Evolutionary conservation across 441 rosid genomes (phyloP).

Genomic region (Lepidium campestre): DNA sequence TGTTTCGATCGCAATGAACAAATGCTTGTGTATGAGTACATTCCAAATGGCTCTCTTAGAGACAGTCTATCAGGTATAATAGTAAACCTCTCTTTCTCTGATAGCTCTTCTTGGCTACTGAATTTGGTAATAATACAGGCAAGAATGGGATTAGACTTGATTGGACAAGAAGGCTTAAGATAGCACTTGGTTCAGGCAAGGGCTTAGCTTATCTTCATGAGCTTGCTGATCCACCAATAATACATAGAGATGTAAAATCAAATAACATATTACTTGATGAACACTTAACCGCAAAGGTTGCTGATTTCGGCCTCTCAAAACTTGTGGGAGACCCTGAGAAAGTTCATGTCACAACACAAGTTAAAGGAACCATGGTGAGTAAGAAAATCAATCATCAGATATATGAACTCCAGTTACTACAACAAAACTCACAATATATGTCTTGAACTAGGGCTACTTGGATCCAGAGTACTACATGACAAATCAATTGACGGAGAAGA

Average conservation of each 20-base stretch:
- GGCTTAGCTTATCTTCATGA: constrained; percentile 73
- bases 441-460: constrained; percentile 50
- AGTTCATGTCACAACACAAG: constrained; percentile 70
- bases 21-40: constrained; percentile 67
- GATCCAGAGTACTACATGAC: constrained; percentile 93
- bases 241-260: constrained; percentile 67
- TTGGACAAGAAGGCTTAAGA: constrained; percentile 62
- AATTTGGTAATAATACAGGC: constrained; percentile 31
- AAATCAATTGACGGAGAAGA: constrained; percentile 79
- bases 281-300: constrained; percentile 61
- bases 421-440: neutral
- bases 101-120: neutral
- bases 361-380: constrained; percentile 87
- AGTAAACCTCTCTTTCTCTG: neutral
- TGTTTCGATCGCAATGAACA: constrained; percentile 74
- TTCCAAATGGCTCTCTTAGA: constrained; percentile 59
- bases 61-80: constrained; percentile 68
- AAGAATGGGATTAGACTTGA: constrained; percentile 60
- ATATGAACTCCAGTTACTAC: neutral
- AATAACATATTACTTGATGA: constrained; percentile 40
- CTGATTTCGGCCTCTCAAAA: constrained; percentile 85
- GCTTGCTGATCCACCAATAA: constrained; percentile 72
- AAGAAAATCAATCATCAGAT: neutral
- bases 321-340: constrained; percentile 44
- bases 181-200: constrained; percentile 60